Conservation (phyloP, 2,329 filamentous ascomycete species). For the Claviceps arundinis region DNA sequence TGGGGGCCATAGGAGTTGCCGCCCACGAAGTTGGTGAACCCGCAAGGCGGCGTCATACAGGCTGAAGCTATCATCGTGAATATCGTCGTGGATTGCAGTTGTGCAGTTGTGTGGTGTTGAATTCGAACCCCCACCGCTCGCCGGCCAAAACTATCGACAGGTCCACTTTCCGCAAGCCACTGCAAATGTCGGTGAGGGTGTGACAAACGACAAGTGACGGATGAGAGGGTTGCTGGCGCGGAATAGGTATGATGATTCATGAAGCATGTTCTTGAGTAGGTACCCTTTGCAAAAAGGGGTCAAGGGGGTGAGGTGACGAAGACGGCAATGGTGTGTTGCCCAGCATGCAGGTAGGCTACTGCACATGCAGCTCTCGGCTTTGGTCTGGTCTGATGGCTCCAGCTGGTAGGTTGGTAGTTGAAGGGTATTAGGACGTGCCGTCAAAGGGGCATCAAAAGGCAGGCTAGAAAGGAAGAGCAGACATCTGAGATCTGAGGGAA, state of each 20-base stretch:
- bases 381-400: neutral
- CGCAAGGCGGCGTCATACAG: too few relatives aligned
- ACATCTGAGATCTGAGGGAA: neutral
- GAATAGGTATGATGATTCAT: neutral
- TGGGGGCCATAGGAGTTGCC: neutral
- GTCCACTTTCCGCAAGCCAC: slow-evolving; percentile 3
- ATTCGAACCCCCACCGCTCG: slow-evolving; percentile 1
- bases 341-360: neutral
- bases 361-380: neutral
- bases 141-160: slow-evolving; percentile 1
- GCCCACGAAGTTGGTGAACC: too few relatives aligned
- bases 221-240: neutral
- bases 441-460: too few relatives aligned
- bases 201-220: neutral
- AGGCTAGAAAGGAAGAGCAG: too few relatives aligned
- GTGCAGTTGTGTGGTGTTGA: neutral
- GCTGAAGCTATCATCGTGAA: too few relatives aligned
- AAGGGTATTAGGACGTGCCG: too few relatives aligned
- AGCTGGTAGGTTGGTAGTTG: neutral
- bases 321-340: neutral
- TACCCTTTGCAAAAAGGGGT: neutral
- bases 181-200: slow-evolving; percentile 6
- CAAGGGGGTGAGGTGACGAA: neutral
- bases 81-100: neutral
- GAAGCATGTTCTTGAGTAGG: neutral